Base-by-base conservation (phyloP, 2,329 filamentous ascomycete genomes). In the Curvularia verruculosa region DNA sequence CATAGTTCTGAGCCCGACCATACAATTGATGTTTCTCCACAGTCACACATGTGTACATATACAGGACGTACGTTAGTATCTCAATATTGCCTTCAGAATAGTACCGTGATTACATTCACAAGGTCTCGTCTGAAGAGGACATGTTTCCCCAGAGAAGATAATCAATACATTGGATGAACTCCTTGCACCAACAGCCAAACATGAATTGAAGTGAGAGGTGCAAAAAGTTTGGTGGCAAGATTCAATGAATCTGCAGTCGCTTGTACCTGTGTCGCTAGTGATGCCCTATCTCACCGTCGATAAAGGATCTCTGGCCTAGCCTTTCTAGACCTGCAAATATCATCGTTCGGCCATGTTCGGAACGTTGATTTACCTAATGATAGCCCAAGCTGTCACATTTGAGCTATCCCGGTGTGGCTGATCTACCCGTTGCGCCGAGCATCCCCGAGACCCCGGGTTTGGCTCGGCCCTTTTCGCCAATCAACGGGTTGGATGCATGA, bases 401-500 rank as follows among this genome's bases (percentile, higher is more conserved):
- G 15, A 10, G 15, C 15, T 12, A 37, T 37, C 49, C 46, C 49
- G 29, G 43, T 15, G 13, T 8, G 29, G 37, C 56, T 52, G 56
- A 56, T 12, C 46, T 13, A 37, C 34, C 31, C 29, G 18, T 28
- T 29, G 56, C 39, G 53, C 59, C 59, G 59, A 60, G 41, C 24
- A 31, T 12, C 39, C 49, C 57, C 60, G 59, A 55, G 47, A 10
- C 6, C 47, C 59, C 57, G 57, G 60, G 37, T 54, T 39, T 45
- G 55, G 26, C 10, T 43, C 21, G 40, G 26, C 24, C n/a, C 26
- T 10, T 19, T 10, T 26, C 26, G 26, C 48, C 40, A 56, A 53
- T 49, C 8, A 36, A 31, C 8, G 7, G 2, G 26, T n/a, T 23
- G n/a, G 5, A 46, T 44, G 6, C n/a, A 24, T 28, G 34, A 28